phyloP scores from a whole-genome alignment of 164 flowering plant species.

The Liriodendron chinense region DNA sequence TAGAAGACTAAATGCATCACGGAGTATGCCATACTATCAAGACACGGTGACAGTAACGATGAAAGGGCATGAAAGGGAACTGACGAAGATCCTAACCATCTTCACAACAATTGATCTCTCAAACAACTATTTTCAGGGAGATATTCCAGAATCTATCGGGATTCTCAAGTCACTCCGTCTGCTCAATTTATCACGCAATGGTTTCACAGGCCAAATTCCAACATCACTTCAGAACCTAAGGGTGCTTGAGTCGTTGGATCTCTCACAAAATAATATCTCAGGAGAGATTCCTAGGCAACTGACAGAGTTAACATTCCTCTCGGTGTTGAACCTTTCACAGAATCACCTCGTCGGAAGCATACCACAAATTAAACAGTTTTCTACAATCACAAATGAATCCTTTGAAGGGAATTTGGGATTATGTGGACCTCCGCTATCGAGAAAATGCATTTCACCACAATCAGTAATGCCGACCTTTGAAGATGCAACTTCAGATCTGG shows the following conservation, averaged over 20 bases:
- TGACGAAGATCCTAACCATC: no score
- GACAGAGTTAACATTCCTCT: constrained; percentile 11
- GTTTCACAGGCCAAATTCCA: constrained; percentile 12
- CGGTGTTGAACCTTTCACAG: constrained; percentile 12
- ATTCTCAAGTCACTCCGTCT: constrained; percentile 5
- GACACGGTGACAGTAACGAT: no score
- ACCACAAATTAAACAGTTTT: constrained; percentile 14
- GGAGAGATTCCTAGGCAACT: constrained; percentile 18
- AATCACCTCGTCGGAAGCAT: constrained; percentile 15
- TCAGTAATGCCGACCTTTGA: background rate
- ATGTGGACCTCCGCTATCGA: constrained; percentile 14
- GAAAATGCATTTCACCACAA: background rate
- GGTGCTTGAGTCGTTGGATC: constrained; percentile 12
- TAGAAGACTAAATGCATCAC: no score
- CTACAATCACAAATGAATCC: constrained; percentile 5
- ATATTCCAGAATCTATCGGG: background rate
- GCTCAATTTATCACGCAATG: constrained; percentile 9
- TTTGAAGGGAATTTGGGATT: constrained; percentile 13
- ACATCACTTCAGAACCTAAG: background rate
- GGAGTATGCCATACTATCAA: no score
- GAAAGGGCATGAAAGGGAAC: no score
- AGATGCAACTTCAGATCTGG: background rate
- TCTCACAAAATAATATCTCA: constrained; percentile 11
- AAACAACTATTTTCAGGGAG: no score
- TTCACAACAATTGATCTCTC: no score